phyloP scores from a whole-genome alignment of 305 asterid species.

The Rubia tinctorum region DNA sequence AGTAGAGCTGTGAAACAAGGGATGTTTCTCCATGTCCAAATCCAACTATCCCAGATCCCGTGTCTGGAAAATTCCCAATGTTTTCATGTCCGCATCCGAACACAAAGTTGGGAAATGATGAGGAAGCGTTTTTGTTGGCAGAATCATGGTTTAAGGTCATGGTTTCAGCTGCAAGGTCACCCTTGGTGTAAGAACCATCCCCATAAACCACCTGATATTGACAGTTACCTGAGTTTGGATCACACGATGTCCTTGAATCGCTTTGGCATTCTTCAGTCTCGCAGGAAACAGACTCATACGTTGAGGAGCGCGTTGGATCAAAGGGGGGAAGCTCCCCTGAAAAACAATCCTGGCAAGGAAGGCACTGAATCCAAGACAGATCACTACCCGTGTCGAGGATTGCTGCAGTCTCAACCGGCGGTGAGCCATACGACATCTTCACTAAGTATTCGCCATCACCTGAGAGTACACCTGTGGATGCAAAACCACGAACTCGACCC shows the following conservation, averaged over 20 bases:
- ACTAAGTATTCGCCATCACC: constrained; percentile 35
- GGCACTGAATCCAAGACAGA: constrained; percentile 46
- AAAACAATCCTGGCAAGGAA: constrained; percentile 33
- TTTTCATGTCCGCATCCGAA: constrained; percentile 48
- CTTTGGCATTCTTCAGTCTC: constrained; percentile 22
- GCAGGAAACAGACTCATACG: constrained; percentile 29
- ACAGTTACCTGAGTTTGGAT: constrained; percentile 19
- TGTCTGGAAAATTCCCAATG: constrained; percentile 12
- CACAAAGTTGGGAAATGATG: constrained; percentile 14
- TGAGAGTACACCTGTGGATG: constrained; percentile 14
- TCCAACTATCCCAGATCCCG: constrained; percentile 39
- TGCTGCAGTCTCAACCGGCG: constrained; percentile 25
- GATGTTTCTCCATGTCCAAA: constrained; percentile 38
- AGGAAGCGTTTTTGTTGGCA: constrained; percentile 14
- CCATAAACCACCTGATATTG: constrained; percentile 19
- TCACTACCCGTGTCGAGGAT: constrained; percentile 36
- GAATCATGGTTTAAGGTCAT: constrained; percentile 16
- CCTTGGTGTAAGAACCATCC: constrained; percentile 24
- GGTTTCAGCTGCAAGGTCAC: constrained; percentile 30
- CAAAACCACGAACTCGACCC: constrained; percentile 21
- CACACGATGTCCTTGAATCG: constrained; percentile 20
- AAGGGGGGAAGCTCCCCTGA: constrained; percentile 26
- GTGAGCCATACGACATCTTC: constrained; percentile 39
- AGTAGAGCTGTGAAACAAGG: constrained; percentile 38
- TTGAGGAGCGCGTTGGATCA: constrained; percentile 31